Percentiles rank a stretch among this genome's conserved stretches.
These are phyloP conservation scores for Allium fistulosum DNA, from an alignment of 106 monocot species.

Conservation along the genomic window DNA sequence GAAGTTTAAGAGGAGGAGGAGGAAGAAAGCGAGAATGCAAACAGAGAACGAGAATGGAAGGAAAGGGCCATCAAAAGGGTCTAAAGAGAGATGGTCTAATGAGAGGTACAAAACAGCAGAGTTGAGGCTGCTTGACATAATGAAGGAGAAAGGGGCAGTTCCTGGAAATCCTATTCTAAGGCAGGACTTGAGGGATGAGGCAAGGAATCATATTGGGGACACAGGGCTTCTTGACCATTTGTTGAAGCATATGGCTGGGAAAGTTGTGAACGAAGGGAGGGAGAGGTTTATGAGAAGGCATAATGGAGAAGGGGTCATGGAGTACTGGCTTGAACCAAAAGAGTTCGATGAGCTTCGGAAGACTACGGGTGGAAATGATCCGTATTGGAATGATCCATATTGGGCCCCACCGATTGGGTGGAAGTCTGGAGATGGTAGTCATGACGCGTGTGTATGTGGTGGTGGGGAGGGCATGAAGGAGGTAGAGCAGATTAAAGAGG, in stretches of 20 bases:
- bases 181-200: slow-evolving; percentile 60
- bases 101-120: slow-evolving; percentile 74
- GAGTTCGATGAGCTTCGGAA: slow-evolving; percentile 52
- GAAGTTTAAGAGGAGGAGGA: neutral
- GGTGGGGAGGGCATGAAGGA: slow-evolving; percentile 18
- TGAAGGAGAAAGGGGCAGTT: slow-evolving; percentile 52
- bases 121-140: slow-evolving; percentile 71
- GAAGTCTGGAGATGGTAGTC: slow-evolving; percentile 47
- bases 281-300: slow-evolving; percentile 75
- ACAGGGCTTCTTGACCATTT: slow-evolving; percentile 90
- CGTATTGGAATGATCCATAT: slow-evolving; percentile 63
- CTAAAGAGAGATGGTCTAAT: slow-evolving; percentile 60
- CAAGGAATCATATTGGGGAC: slow-evolving; percentile 91
- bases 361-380: slow-evolving; percentile 56
- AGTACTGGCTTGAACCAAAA: slow-evolving; percentile 93
- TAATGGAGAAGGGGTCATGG: slow-evolving; percentile 90
- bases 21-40: neutral
- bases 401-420: slow-evolving; percentile 85
- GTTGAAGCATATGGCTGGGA: slow-evolving; percentile 93
- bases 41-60: neutral
- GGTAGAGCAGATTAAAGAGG: slow-evolving; percentile 28
- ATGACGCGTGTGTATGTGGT: neutral
- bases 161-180: slow-evolving; percentile 59
- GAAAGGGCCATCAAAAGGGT: neutral
- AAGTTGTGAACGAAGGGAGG: slow-evolving; percentile 38